Base-by-base conservation (phyloP, 1,284 basidiomycete genomes). In the Naganishia sp. region DNA sequence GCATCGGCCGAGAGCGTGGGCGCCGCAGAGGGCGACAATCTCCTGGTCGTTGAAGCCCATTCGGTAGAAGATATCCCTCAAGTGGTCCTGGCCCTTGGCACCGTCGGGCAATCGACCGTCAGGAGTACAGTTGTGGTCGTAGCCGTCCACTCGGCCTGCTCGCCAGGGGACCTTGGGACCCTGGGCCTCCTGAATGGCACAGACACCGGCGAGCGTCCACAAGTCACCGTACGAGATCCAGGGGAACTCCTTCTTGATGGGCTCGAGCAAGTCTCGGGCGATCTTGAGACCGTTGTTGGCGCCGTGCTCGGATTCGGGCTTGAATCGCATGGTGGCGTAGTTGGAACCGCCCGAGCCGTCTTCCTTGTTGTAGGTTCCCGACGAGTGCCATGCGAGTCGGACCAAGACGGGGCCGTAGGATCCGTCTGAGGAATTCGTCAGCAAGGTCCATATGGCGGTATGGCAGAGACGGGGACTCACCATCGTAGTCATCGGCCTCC, bases 11-110 rank as follows among this genome's bases (percentile, higher is more conserved):
- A 98, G 86, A 69, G 93, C 93, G 78, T 99, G 95, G 51, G 92
- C 94, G 72, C 95, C 95, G 39, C 87, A 86, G 71, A 99, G 88
- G 61, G 94, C 94, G 66, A 97, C 94, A 65, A 94, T 94, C 81
- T 94, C 93, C 80, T 94, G 92, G 82, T 98, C 95, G 79, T 95
- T 92, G 85, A 97, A 94, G 65, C 91, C 92, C 91, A 94, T 93
- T 72, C 92, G 90, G 81, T 90, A 87, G 82, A 95, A 95, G 78
- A 96, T 90, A 85, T 89, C 72, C 31, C 95, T 86, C 68, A 98
- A 81, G 79, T 99, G 95, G 77, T 92, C 87, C 65, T 86, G 81
- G 54, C 90, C 94, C 79, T 91, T 88, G 31, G 86, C 76, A 46
- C 88, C 95, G 77, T 98, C 95, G 25, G 95, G 95, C 46, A 99